These are phyloP conservation scores for Stephanodiscus triporus DNA, from an alignment of 108 stramenopile genomes.

Conservation along the genomic window DNA sequence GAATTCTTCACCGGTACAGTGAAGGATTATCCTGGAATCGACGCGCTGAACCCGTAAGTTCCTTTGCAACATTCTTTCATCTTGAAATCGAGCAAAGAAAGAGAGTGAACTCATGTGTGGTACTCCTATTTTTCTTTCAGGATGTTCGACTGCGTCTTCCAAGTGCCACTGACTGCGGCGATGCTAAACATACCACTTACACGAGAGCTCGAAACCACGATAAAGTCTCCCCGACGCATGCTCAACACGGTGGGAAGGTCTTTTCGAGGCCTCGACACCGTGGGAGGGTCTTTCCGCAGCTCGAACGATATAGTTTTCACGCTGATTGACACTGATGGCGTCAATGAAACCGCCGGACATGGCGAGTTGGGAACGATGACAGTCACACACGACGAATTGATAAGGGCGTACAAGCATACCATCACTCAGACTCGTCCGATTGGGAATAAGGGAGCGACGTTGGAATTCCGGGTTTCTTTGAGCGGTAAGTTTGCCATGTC, in stretches of 20 bases:
- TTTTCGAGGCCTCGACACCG: too few relatives aligned
- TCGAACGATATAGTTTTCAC: constrained; percentile 41
- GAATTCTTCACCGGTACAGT: constrained; percentile 36
- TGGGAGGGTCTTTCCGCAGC: not conserved
- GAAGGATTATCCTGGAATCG: constrained; percentile 55
- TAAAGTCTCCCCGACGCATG: too few relatives aligned
- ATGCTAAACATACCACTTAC: constrained; percentile 1
- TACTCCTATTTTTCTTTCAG: too few relatives aligned
- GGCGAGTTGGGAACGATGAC: constrained; percentile 40
- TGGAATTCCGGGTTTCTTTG: constrained; percentile 54
- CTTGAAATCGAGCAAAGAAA: too few relatives aligned
- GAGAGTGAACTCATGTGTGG: too few relatives aligned
- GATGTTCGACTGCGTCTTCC: constrained; percentile 44
- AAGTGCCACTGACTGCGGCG: constrained; percentile 26
- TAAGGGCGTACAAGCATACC: constrained; percentile 34
- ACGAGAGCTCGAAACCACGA: too few relatives aligned
- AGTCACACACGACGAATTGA: constrained; percentile 29
- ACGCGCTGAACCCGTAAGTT: constrained; percentile 67
- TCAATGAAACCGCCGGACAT: constrained; percentile 23
- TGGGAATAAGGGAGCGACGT: constrained; percentile 36
- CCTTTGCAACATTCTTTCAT: too few relatives aligned
- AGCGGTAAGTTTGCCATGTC: constrained; percentile 12
- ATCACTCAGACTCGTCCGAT: constrained; percentile 48
- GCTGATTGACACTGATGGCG: constrained; percentile 39
- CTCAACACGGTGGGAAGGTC: too few relatives aligned